These are phyloP conservation scores for Babesia microti DNA, from an alignment of 169 alveolate species.

Conservation along the genomic window DNA sequence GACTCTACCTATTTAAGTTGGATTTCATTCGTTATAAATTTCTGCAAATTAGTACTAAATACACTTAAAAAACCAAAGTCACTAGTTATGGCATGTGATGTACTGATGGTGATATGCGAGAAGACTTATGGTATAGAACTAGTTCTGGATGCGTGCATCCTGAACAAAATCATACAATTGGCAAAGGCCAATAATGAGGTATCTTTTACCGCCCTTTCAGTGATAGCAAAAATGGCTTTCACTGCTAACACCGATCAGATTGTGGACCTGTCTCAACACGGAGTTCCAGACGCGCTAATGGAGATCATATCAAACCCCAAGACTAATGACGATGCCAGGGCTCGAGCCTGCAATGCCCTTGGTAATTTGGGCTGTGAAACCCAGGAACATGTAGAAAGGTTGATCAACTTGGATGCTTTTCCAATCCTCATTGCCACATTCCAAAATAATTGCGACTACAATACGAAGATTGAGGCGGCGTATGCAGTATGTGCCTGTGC, in stretches of 20 bases:
- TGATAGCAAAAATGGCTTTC: slow-evolving; percentile 70
- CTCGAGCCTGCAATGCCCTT: slow-evolving; percentile 74
- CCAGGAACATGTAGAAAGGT: slow-evolving; percentile 58
- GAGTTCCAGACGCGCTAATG: slow-evolving; percentile 59
- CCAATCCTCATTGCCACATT: slow-evolving; percentile 62
- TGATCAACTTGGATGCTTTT: slow-evolving; percentile 64
- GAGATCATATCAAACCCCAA: slow-evolving; percentile 61
- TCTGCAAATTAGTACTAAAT: too few species aligned
- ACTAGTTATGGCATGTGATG: slow-evolving; percentile 15
- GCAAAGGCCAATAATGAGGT: slow-evolving; percentile 38
- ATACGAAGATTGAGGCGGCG: slow-evolving; percentile 73
- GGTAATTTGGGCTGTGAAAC: slow-evolving; percentile 78
- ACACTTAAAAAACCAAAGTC: slow-evolving; percentile 4
- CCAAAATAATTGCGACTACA: slow-evolving; percentile 62
- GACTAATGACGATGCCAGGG: slow-evolving; percentile 57
- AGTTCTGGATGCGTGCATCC: slow-evolving; percentile 13
- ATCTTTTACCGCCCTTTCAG: slow-evolving; percentile 71
- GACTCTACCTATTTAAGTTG: too few species aligned
- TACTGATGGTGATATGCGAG: slow-evolving; percentile 20
- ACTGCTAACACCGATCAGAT: slow-evolving; percentile 64
- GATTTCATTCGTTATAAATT: too few species aligned
- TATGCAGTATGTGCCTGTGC: slow-evolving; percentile 78
- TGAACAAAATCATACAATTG: slow-evolving; percentile 5
- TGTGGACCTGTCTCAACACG: slow-evolving; percentile 50
- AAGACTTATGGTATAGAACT: slow-evolving; percentile 27